Evolutionary conservation across 306 rosid genomes (phyloP).

Genomic region (Datisca glomerata): DNA sequence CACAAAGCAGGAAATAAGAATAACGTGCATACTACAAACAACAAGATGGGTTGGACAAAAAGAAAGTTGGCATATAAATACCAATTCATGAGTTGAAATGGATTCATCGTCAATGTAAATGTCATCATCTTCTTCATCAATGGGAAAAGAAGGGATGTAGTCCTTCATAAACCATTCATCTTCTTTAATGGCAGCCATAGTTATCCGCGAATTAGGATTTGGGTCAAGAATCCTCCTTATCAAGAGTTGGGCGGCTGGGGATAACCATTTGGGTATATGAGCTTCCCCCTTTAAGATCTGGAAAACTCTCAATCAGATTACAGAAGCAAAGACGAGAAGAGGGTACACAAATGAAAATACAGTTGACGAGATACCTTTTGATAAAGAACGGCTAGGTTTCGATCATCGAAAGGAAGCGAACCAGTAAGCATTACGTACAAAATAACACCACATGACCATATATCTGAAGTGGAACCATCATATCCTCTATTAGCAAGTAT

Average conservation of each 20-base stretch:
- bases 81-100: conserved; percentile 38
- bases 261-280: conserved; percentile 62
- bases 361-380: no score
- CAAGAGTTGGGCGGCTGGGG: conserved; percentile 56
- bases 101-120: conserved; percentile 25
- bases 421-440: conserved; percentile 71
- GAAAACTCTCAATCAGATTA: no score
- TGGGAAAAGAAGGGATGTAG: conserved; percentile 38
- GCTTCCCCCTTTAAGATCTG: conserved; percentile 72
- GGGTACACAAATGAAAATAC: no score
- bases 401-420: conserved; percentile 79
- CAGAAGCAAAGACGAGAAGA: no score
- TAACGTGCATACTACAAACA: no score
- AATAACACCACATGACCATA: conserved; percentile 94
- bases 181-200: conserved; percentile 49
- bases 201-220: conserved; percentile 48
- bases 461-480: conserved; percentile 77
- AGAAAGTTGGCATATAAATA: no score
- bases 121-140: conserved; percentile 63
- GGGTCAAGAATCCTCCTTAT: conserved; percentile 79
- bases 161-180: conserved; percentile 76
- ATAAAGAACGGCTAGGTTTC: conserved; percentile 85
- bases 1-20: no score
- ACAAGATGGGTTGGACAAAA: no score
- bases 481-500: conserved; percentile 76